Base-by-base conservation (phyloP, 805 yeast genomes). In the Yarrowia sp. region DNA sequence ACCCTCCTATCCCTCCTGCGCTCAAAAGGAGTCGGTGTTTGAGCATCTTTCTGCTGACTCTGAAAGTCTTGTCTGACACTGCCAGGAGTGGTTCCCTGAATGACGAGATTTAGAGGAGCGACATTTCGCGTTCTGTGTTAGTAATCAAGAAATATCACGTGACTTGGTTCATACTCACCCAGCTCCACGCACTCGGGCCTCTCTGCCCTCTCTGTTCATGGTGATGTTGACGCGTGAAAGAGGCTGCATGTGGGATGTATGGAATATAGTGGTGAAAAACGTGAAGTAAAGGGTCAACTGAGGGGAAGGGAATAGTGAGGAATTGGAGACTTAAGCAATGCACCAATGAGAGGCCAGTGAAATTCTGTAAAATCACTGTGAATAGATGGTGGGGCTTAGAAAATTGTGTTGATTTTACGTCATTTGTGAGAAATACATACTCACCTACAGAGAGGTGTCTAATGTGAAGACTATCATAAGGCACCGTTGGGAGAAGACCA, bases 121-220 rank as follows among this genome's bases (percentile, higher is more conserved):
- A 58, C 51, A 43, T 36, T 43, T 18, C 64, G 51, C 43, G 64
- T 43, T 35, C 58, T 51, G 33, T 36, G 58, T 51, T 51, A 51
- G 58, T 4, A 13, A 48, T 11, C 28, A n/a, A n/a, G n/a, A n/a
- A n/a, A n/a, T n/a, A 2, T 1, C 9, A 4, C 10, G 8, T 22
- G 28, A 22, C 28, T 5, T 5, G 4, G 5, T 22, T 15, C 13
- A 4, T 8, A 51, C 58, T 51, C 43, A 51, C 58, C 51, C 64
- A 1, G 64, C 64, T 7, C 64, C 64, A 13, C 64, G 33, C 39
- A 58, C 14, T 7, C 64, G 50, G 22, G 64, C 51, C 28, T 58
- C 64, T 43, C 64, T 17, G 7, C 35, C 51, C 8, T 58, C 64
- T 22, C 51, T 13, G 51, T 58, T 58, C 64, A 58, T 58, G n/a